Conservation (phyloP, 225 moss, liverwort and hornwort genomes). For the Antitrichia curtipendula region DNA sequence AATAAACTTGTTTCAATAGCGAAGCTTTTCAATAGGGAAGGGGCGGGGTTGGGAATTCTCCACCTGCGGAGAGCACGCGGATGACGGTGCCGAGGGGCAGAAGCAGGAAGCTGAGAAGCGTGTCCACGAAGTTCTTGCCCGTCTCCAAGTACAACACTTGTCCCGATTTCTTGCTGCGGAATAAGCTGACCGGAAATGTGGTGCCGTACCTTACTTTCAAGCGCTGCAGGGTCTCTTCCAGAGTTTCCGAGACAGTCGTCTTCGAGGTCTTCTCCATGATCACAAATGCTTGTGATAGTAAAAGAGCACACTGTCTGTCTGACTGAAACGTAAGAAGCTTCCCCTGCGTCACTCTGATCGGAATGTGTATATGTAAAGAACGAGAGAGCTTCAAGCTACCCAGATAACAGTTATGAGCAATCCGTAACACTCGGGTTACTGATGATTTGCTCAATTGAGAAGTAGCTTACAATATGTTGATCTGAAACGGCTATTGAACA, state of each 20-base stretch:
- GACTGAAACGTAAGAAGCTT: not conserved
- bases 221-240: not conserved
- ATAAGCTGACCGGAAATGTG: not conserved
- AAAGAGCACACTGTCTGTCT: not conserved
- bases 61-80: not conserved
- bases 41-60: not conserved
- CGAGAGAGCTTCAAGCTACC: not conserved
- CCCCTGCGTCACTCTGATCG: not conserved
- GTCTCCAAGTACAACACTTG: not conserved
- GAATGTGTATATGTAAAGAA: not conserved
- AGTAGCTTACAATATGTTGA: not conserved
- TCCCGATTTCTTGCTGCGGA: not conserved
- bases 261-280: not conserved
- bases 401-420: not conserved
- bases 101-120: not conserved
- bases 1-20: not conserved
- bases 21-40: not conserved
- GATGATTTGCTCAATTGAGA: not conserved
- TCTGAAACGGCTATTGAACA: not conserved
- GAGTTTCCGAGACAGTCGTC: not conserved
- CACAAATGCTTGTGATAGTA: not conserved
- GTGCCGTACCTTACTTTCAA: rapidly evolving
- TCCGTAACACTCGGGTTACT: not conserved
- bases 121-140: not conserved
- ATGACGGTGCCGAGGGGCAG: not conserved